Evolutionary conservation across 345 rosid species (phyloP).

Genomic region (Adansonia digitata): DNA sequence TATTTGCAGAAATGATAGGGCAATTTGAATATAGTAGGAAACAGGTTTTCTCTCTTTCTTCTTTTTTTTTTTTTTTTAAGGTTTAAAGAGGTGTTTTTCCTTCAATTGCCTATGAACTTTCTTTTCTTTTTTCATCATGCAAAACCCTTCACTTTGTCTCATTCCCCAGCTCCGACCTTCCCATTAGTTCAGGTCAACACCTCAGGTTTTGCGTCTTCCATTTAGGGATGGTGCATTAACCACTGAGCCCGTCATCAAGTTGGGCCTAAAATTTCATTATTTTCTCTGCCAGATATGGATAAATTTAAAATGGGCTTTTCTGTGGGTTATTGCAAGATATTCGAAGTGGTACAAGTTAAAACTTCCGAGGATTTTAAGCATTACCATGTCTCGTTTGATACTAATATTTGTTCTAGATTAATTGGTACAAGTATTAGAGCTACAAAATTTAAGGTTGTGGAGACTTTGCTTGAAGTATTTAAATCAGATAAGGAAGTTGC

Average conservation of each 20-base stretch:
- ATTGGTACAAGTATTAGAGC: conserved; percentile 46
- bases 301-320: too few relatives aligned
- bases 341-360: conserved; percentile 32
- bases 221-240: conserved; percentile 44
- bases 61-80: too few relatives aligned
- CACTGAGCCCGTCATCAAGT: neutral
- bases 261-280: conserved; percentile 4
- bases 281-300: conserved; percentile 19
- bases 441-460: conserved; percentile 46
- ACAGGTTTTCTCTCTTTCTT: too few relatives aligned
- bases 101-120: too few relatives aligned
- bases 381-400: conserved; percentile 50
- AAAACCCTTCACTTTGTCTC: conserved; percentile 25
- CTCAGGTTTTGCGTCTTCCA: too few relatives aligned
- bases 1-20: too few relatives aligned
- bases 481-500: conserved; percentile 32
- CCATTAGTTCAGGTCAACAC: too few relatives aligned
- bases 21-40: too few relatives aligned
- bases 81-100: too few relatives aligned
- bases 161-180: conserved; percentile 24
- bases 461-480: conserved; percentile 42
- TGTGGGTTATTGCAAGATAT: conserved; percentile 40
- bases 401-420: conserved; percentile 53
- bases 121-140: conserved; percentile 28
- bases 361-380: conserved; percentile 46